Evolutionary conservation across 2,329 filamentous ascomycete species (phyloP).

Genomic region (Clarireedia monteithiana): DNA sequence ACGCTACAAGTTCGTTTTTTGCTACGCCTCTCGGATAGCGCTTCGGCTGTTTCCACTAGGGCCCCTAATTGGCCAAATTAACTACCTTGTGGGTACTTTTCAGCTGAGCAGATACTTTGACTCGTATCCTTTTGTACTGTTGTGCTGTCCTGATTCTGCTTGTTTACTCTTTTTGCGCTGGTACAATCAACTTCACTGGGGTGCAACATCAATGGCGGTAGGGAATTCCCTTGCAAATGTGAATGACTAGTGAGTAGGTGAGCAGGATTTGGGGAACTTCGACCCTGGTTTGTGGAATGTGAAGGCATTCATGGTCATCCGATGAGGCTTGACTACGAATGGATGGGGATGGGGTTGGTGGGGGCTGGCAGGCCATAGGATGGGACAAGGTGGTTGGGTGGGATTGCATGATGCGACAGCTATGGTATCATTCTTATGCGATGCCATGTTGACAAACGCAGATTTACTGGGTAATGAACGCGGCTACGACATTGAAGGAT

Average conservation of each 20-base stretch:
- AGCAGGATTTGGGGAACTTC: background rate
- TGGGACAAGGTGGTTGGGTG: background rate
- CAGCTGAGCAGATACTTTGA: conserved; percentile 7
- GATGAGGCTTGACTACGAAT: background rate
- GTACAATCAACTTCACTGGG: background rate
- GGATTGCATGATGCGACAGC: background rate
- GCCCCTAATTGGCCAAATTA: background rate
- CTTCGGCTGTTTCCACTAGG: conserved; percentile 7
- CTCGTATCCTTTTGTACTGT: background rate
- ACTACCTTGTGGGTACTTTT: conserved; percentile 7
- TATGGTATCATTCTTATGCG: no score
- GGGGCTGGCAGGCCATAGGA: no score
- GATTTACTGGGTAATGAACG: background rate
- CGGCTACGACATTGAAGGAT: background rate
- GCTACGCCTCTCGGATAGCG: conserved; percentile 8
- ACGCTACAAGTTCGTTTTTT: conserved; percentile 7
- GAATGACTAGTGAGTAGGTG: background rate
- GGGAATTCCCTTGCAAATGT: background rate
- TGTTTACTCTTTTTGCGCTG: background rate
- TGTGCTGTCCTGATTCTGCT: background rate
- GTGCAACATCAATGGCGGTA: background rate
- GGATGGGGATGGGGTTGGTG: background rate
- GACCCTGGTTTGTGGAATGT: background rate
- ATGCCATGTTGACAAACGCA: background rate
- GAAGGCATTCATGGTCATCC: conserved; percentile 1